Evolutionary conservation across 306 rosid species (phyloP), one percentile per base, ranked within the genome.

Genomic region (Arachis stenosperma): DNA sequence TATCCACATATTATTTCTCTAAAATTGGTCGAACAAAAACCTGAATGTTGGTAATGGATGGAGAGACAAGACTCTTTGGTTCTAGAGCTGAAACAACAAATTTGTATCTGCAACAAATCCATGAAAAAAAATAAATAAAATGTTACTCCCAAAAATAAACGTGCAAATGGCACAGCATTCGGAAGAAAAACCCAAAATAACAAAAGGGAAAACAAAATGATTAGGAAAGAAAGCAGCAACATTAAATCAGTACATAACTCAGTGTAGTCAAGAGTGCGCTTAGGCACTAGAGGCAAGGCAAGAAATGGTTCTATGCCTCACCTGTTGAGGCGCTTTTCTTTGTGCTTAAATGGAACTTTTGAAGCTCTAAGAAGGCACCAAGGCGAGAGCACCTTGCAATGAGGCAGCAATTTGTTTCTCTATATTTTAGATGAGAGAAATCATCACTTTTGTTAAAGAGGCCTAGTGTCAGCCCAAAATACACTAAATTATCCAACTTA

Each of bases 21-120:
- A 51, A 44, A 51, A 6, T 52, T 64, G 46, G 60, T 10, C 64
- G 48, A 61, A 67, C 69, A 58, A 42, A 42, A 43, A 92, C 99
- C 99, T 95, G 99, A 77, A 95, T 88, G 71, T 95, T 95, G 57
- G 97, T 88, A 66, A 95, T 86, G 58, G 90, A 81, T 61, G 98
- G 96, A 71, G 99, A 95, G 30, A 52, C 87, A 54, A 89, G 82
- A 84, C 88, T 95, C 84, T 79, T 95, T 51, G 99, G 99, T 73
- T 90, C 99, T 47, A 96, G 82, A 29, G 88, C 95, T 17, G 98
- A 88, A 84, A 95, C 90, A 57, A 95, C 99, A 80, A 95, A 86
- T 86, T 95, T 95, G 82, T 86, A 95, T 66, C 99, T 95, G 89
- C 85, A 85, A 78, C 50, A n/a, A 81, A 40, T 6, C 72, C 37